Evolutionary conservation across 305 asterid species (phyloP), one percentile per base, ranked within the genome.

Genomic region (Fraxinus albicans): DNA sequence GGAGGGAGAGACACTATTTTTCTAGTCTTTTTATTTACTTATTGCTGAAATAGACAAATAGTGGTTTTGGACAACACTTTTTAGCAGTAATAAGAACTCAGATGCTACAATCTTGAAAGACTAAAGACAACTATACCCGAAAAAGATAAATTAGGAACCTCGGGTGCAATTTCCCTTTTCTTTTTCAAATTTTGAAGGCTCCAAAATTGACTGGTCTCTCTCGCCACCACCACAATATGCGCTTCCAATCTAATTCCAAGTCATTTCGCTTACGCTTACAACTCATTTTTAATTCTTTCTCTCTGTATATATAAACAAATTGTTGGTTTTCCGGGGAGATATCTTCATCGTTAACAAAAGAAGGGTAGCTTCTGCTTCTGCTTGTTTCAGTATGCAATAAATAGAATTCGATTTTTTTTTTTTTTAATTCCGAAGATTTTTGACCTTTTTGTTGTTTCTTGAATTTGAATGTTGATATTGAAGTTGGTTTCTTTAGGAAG

Each of bases 401-500:
- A 31, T 3, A 63, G 73, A 63, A 63, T 23, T 63, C 34, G 15
- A 60, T 23, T 23, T 40, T 8, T 21, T 8, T 23, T 23, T 40
- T 8, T 21, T 21, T 23, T 8, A 63, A 21, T 63, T 63, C 13
- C 34, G 15, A 25, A 55, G 25, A 0, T 21, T 25, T 63, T 58
- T 58, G 29, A 0, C 33, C 13, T 0, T 2, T 6, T 63, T 21
- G 70, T 6, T 12, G 19, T 13, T 50, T 50, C 60, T 50, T 50
- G 60, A 40, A 50, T 50, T 10, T 50, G 19, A 50, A 50, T 76
- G 53, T 65, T 40, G 12, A 40, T 40, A 40, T 8, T 7, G 42
- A 38, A 72, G 63, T 73, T n/a, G 34, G 81, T 84, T 79, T 83
- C 77, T 86, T 81, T 83, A 47, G 70, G 83, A 75, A 27, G 42